Evolutionary conservation across 768 basidiomycete species (phyloP), one percentile per base, ranked within the genome.

Genomic region (Kwoniella mangroviensis): DNA sequence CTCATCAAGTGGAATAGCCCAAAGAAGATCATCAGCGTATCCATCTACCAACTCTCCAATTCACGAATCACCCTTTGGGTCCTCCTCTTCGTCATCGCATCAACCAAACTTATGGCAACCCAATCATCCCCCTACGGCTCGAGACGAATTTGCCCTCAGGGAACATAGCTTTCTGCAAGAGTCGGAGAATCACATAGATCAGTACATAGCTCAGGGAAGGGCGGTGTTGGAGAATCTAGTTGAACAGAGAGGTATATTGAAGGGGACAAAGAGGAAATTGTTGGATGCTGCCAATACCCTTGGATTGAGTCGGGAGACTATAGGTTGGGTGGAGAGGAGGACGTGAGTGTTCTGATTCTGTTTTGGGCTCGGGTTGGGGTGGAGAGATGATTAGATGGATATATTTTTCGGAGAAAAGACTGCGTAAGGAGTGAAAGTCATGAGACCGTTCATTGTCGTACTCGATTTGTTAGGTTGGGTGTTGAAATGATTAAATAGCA

Each of bases 241-340:
- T 55, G 95, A 94, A 81, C 97, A 99, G 84, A 86, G 93, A 69
- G 91, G 91, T 79, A 89, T 98, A 82, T 85, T 99, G 68, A 98
- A 98, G 83, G 95, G 84, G 52, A 98, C 97, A 0, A 91, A 93
- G 80, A 87, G 89, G 75, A 87, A 92, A 65, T 83, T 99, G 60
- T 84, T 97, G 67, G 91, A 92, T 80, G 91, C 93, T 53, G 97
- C 95, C 57, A 98, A 97, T 83, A 97, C 94, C 26, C 84, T 99
- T 68, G 97, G 97, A 0, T 84, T 98, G 80, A 94, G 94, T 82
- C 87, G 94, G 70, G 88, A 96, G 80, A 95, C 96, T 42, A 98
- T 99, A 82, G 90, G 92, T 7, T 99, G 95, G 93, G 95, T 99
- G 73, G 97, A 99, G 80, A 88, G 90, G 72, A 86, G 97, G 83